Percentiles rank a stretch among this genome's conserved stretches.
Evolutionary conservation across 2,329 filamentous ascomycete species (phyloP).

Genomic region (Alternaria angustiovoidea): DNA sequence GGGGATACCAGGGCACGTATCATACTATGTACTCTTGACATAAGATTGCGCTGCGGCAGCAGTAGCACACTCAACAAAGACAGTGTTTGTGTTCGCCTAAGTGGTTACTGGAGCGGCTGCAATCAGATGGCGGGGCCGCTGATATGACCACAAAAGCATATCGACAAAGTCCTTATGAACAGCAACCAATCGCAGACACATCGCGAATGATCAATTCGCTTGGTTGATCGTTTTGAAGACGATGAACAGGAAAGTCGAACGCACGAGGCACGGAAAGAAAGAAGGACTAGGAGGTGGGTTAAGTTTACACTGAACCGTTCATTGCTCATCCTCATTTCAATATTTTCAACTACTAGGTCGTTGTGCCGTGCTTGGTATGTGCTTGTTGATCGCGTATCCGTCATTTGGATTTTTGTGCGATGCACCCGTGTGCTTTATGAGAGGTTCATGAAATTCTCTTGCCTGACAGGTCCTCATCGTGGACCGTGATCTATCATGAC

Average conservation of each 20-base stretch:
- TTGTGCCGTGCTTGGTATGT: background rate
- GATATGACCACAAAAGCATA: too few relatives aligned
- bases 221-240: background rate
- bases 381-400: background rate
- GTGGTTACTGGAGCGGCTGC: too few relatives aligned
- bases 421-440: background rate
- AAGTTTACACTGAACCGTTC: background rate
- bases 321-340: background rate
- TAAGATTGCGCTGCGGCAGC: too few relatives aligned
- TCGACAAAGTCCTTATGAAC: too few relatives aligned
- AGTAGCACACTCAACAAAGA: too few relatives aligned
- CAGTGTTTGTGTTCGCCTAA: too few relatives aligned
- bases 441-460: background rate
- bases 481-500: background rate
- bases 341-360: background rate
- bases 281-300: background rate
- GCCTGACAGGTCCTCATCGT: background rate
- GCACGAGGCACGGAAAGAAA: background rate
- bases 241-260: background rate
- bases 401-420: background rate
- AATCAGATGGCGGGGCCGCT: too few relatives aligned
- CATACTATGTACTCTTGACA: too few relatives aligned
- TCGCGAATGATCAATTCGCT: background rate
- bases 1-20: background rate
- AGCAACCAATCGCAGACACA: too few relatives aligned